Evolutionary conservation across 352 stramenopile genomes (phyloP), one percentile per base, ranked within the genome.

Genomic region (Pythium chondricola): DNA sequence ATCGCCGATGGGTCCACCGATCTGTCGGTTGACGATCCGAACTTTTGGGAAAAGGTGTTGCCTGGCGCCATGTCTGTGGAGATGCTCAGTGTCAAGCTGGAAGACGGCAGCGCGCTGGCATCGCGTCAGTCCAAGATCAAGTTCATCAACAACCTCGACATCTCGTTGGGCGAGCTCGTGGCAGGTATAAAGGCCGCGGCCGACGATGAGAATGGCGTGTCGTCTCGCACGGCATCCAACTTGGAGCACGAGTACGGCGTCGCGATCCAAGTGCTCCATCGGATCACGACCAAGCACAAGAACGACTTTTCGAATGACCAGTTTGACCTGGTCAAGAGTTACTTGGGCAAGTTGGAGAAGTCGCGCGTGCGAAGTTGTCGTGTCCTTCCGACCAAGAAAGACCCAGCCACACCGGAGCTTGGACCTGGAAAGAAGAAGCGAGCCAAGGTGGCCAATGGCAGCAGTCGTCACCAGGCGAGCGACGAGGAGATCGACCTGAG

Each of bases 31-130:
- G 92, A 98, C 59, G 95, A 98, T 52, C 93, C 93, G 1, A 95
- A 98, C 30, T 98, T 98, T 45, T 98, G 95, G 95, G 84, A 96
- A 36, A 96, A 96, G 42, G 89, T 97, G 32, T 49, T 97, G 17
- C 76, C 80, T 4, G 83, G 83, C 7, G 81, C 74, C 16, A 84
- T 94, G 37, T 89, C 77, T 9, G 77, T 93, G 7, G 81, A 93
- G 63, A 93, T 93, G 83, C 48, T 93, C 22, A 90, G 71, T 26
- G 60, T 88, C 18, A 92, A 93, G 48, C 67, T 94, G n/a, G 85
- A 95, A 42, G 85, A 93, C 55, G 76, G 83, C 3, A 90, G 79
- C 44, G 82, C 82, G 0, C 48, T 93, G 32, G 85, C 61, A 21
- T 90, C 83, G 11, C 77, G 79, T 1, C 75, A 93, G 48, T 73